A percentile compares a stretch with the other conserved stretches of the same genome.
These are phyloP conservation scores for Nannizziopsis barbatae DNA, from an alignment of 2,329 filamentous ascomycete species.

Conservation along the genomic window DNA sequence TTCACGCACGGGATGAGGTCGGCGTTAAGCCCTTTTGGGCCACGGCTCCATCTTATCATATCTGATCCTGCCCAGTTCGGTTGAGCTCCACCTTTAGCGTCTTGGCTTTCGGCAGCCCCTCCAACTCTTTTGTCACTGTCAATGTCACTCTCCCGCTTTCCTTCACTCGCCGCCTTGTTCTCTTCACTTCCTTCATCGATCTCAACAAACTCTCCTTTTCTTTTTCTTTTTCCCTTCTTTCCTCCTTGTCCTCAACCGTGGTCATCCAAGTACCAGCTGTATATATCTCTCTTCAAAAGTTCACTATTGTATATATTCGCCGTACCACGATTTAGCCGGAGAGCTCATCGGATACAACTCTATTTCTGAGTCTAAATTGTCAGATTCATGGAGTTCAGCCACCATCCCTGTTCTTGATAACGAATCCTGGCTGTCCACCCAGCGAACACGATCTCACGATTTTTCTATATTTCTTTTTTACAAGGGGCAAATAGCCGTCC, in stretches of 20 bases:
- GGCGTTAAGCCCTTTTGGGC: background rate
- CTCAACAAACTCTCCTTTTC: too few species aligned
- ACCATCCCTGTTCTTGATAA: background rate
- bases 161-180: too few species aligned
- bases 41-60: conserved; percentile 16
- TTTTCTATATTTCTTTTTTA: background rate
- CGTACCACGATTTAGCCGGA: too few species aligned
- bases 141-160: background rate
- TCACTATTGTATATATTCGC: too few species aligned
- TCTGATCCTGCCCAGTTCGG: conserved; percentile 13
- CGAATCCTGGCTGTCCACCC: background rate
- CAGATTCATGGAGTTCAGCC: background rate
- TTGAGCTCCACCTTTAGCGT: background rate
- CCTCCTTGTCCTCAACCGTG: too few species aligned
- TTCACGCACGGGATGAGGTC: background rate
- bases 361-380: too few species aligned
- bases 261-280: too few species aligned
- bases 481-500: background rate
- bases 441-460: background rate
- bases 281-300: too few species aligned
- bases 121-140: background rate
- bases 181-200: too few species aligned
- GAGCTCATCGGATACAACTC: too few species aligned
- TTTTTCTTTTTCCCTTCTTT: too few species aligned
- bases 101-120: background rate